These are phyloP conservation scores for Sambucus nigra DNA, from an alignment of 129 eudicot genomes.

Conservation along the genomic window DNA sequence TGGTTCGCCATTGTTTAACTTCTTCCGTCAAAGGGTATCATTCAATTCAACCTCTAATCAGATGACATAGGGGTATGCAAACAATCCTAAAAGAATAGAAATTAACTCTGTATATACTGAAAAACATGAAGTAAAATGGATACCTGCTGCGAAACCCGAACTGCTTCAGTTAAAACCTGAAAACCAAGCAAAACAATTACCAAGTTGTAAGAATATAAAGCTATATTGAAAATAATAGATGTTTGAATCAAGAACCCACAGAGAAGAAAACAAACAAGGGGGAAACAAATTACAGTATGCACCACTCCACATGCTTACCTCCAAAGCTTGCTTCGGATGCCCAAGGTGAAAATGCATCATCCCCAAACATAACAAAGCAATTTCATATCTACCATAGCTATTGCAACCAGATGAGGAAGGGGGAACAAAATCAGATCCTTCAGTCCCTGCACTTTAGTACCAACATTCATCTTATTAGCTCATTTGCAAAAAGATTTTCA, in stretches of 20 bases:
- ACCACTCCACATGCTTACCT: conserved; percentile 37
- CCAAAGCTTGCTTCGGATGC: conserved; percentile 84
- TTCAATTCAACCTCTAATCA: too few species aligned
- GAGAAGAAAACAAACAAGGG: background rate
- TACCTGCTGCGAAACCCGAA: conserved; percentile 91
- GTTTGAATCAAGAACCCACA: background rate
- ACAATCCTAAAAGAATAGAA: background rate
- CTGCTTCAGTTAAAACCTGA: conserved; percentile 95
- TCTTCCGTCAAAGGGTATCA: background rate
- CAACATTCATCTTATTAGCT: conserved; percentile 26
- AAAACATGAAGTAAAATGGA: background rate
- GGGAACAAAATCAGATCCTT: conserved; percentile 72
- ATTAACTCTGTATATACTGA: background rate
- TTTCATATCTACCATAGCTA: conserved; percentile 77
- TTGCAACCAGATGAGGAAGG: conserved; percentile 41
- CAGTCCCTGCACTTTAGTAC: conserved; percentile 93
- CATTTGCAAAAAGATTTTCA: background rate
- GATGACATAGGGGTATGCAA: too few species aligned
- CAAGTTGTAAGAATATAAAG: conserved; percentile 7
- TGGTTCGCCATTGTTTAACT: background rate
- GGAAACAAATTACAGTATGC: background rate
- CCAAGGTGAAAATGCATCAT: conserved; percentile 97
- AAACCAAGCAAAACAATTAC: conserved; percentile 19
- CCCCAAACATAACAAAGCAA: conserved; percentile 83
- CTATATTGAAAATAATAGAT: background rate